Conservation (phyloP, 768 basidiomycete genomes). For the Pleurotus djamor region DNA sequence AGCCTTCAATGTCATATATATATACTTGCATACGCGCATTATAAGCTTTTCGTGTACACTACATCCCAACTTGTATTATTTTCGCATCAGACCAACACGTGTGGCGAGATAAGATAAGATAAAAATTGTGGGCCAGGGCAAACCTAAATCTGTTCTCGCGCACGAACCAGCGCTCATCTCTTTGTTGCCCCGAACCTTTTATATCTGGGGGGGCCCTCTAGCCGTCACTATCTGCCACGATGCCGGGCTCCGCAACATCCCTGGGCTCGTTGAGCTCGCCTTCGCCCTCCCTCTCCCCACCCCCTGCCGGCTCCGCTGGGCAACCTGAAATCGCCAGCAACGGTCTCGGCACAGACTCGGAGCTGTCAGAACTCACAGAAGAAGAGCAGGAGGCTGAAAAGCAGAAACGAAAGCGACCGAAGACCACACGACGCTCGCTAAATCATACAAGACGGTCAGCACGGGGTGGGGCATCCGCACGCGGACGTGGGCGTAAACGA, state of each 20-base stretch:
- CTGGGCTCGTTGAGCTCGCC: conserved; percentile 67
- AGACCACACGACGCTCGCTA: not conserved
- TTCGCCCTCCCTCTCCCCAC: conserved; percentile 56
- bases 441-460: not conserved
- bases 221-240: conserved; percentile 25
- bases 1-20: conserved; percentile 1
- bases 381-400: conserved; percentile 63
- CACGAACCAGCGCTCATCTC: conserved; percentile 31
- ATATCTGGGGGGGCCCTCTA: conserved; percentile 25
- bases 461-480: conserved; percentile 16
- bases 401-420: conserved; percentile 11
- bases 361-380: conserved; percentile 82
- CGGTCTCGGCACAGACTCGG: conserved; percentile 59
- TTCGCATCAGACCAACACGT: not conserved
- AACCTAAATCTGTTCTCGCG: conserved; percentile 31
- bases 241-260: conserved; percentile 61
- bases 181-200: conserved; percentile 21
- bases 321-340: conserved; percentile 19
- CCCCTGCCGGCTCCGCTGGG: conserved; percentile 15
- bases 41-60: not conserved
- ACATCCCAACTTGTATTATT: not conserved
- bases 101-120: conserved; percentile 33
- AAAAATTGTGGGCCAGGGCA: conserved; percentile 15
- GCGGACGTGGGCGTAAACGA: conserved; percentile 35
- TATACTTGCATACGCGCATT: not conserved